These are phyloP conservation scores for Astragalus membranaceus DNA, from an alignment of 306 rosid species.

Conservation along the genomic window DNA sequence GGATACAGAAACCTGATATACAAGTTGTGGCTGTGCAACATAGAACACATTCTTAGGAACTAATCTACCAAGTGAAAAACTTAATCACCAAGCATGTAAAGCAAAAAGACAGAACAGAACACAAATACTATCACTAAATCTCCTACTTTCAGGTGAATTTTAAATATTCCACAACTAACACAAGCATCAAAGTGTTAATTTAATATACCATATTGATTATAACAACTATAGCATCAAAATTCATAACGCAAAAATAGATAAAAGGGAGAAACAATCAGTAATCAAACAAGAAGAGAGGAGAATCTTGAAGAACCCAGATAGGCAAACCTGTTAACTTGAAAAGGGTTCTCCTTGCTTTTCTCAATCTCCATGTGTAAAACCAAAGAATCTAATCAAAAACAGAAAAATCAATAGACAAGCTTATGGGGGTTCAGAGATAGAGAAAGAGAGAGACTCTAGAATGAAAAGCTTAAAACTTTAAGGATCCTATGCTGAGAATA, in stretches of 20 bases:
- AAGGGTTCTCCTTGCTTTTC: constrained; percentile 12
- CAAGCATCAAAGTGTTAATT: neutral
- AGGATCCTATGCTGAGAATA: constrained; percentile 19
- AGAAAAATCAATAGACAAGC: neutral
- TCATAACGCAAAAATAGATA: neutral
- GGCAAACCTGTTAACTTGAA: constrained; percentile 42
- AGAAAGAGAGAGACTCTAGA: neutral
- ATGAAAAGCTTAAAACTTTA: constrained; percentile 10
- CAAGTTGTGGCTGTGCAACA: neutral
- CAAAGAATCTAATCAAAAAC: neutral
- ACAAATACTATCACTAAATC: neutral
- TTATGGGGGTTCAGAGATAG: neutral
- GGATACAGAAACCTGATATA: neutral
- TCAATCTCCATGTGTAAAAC: constrained; percentile 36
- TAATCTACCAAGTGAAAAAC: neutral
- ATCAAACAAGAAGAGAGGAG: neutral
- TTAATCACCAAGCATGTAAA: neutral
- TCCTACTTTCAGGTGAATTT: neutral
- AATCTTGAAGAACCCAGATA: neutral
- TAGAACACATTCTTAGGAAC: neutral
- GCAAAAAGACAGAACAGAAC: neutral
- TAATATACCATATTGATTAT: neutral
- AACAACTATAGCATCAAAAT: constrained; percentile 17
- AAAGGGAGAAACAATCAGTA: neutral
- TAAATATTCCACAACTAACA: neutral